phyloP scores from a whole-genome alignment of 139 green algal species.

The Dunaliella primolecta region DNA sequence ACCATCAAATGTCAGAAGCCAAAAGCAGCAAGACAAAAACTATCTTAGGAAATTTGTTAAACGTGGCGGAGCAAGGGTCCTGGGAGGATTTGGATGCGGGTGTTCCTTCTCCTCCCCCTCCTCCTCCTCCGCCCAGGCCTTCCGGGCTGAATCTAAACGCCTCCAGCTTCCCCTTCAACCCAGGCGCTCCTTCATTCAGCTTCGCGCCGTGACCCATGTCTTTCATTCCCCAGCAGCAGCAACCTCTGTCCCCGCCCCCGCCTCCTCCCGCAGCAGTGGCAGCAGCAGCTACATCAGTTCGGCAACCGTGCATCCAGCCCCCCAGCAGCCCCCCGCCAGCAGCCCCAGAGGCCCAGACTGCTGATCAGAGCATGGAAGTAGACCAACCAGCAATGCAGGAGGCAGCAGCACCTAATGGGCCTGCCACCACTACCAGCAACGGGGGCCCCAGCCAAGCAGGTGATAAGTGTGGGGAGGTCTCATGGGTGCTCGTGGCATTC shows the following conservation, averaged over 20 bases:
- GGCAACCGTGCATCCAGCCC: not conserved
- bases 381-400: not conserved
- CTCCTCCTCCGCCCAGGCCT: conserved; percentile 10
- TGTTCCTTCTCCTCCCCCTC: not conserved
- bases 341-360: not conserved
- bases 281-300: conserved; percentile 4
- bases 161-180: conserved; percentile 64
- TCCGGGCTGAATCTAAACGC: conserved; percentile 54
- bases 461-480: no score
- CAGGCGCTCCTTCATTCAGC: conserved; percentile 43
- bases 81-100: conserved; percentile 49
- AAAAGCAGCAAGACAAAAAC: not conserved
- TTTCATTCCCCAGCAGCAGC: conserved; percentile 17
- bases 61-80: not conserved
- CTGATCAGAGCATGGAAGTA: not conserved
- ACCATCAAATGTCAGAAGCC: not conserved
- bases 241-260: conserved; percentile 20
- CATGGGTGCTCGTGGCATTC: no score
- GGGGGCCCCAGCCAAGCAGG: not conserved
- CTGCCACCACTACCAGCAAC: not conserved
- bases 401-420: not conserved
- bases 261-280: conserved; percentile 16
- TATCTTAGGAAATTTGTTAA: not conserved
- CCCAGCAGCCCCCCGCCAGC: not conserved
- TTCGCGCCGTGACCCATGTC: conserved; percentile 6